Evolutionary conservation across 1,284 basidiomycete species (phyloP).

Genomic region (Anthracocystis panici-leucophaei): DNA sequence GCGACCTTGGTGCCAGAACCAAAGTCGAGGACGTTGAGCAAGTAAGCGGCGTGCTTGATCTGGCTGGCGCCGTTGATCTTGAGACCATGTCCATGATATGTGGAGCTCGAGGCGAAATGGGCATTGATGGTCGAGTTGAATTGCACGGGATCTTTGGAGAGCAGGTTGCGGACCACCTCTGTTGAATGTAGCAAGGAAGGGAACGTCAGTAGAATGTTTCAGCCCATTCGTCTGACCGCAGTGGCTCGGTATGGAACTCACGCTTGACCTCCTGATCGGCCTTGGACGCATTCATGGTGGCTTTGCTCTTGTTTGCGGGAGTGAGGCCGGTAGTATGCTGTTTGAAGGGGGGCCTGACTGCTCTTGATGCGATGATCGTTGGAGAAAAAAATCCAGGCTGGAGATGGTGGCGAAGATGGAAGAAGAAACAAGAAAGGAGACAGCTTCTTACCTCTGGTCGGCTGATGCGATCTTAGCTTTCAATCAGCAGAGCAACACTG

Average conservation of each 20-base stretch:
- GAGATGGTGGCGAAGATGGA: neutral
- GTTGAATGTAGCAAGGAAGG: neutral
- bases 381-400: neutral
- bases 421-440: neutral
- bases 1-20: conserved; percentile 41
- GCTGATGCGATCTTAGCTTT: neutral
- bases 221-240: neutral
- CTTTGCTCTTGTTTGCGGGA: neutral
- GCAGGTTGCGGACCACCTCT: conserved; percentile 45
- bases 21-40: conserved; percentile 48
- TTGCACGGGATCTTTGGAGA: conserved; percentile 44
- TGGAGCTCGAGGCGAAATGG: conserved; percentile 41
- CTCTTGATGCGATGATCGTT: neutral
- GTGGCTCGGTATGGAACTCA: conserved; percentile 11
- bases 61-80: conserved; percentile 50
- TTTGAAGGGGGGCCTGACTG: neutral
- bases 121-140: conserved; percentile 60
- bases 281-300: conserved; percentile 36
- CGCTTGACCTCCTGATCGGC: conserved; percentile 31
- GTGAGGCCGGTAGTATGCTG: neutral
- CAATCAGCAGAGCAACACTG: conserved; percentile 16
- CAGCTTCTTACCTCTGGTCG: too few species aligned
- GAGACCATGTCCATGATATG: conserved; percentile 53
- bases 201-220: neutral
- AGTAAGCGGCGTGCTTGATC: conserved; percentile 50